Percentiles rank a stretch among this genome's conserved stretches.
These are phyloP conservation scores for Misopates orontium DNA, from an alignment of 257 asterid species.

Conservation along the genomic window DNA sequence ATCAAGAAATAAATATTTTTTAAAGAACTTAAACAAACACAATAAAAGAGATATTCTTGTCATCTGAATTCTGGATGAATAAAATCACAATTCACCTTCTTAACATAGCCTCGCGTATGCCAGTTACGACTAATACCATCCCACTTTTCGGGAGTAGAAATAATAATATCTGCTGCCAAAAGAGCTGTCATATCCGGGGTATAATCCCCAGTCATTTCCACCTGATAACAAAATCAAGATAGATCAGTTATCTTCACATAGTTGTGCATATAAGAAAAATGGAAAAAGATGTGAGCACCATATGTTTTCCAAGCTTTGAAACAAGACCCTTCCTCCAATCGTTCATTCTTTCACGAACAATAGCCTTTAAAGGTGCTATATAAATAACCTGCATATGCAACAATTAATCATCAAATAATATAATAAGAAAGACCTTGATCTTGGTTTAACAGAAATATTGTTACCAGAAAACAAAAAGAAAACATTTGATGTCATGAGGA, in stretches of 20 bases:
- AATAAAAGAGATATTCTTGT: constrained; percentile 18
- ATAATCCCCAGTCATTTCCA: constrained; percentile 98
- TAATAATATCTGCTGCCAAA: constrained; percentile 84
- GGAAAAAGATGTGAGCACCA: constrained; percentile 54
- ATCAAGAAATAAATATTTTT: constrained; percentile 8
- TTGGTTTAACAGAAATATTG: constrained; percentile 7
- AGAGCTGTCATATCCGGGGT: constrained; percentile 89
- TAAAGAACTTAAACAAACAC: constrained; percentile 15
- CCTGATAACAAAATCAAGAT: constrained; percentile 54
- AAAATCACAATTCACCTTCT: constrained; percentile 57
- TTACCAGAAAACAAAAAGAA: neutral
- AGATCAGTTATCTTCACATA: constrained; percentile 24
- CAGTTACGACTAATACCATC: constrained; percentile 99
- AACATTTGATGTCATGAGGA: neutral
- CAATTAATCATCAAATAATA: constrained; percentile 16
- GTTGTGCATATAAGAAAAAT: constrained; percentile 21
- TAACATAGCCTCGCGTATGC: constrained; percentile 92
- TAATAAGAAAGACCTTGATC: constrained; percentile 17
- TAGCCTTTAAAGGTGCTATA: constrained; percentile 97
- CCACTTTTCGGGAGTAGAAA: constrained; percentile 99
- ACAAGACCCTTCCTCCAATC: constrained; percentile 96
- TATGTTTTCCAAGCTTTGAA: constrained; percentile 81
- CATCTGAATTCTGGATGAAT: constrained; percentile 19
- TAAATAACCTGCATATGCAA: constrained; percentile 72
- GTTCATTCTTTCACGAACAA: constrained; percentile 96